A percentile compares a stretch with the other conserved stretches of the same genome.
Evolutionary conservation across 257 asterid species (phyloP).

Genomic region (Fraxinus anomala): DNA sequence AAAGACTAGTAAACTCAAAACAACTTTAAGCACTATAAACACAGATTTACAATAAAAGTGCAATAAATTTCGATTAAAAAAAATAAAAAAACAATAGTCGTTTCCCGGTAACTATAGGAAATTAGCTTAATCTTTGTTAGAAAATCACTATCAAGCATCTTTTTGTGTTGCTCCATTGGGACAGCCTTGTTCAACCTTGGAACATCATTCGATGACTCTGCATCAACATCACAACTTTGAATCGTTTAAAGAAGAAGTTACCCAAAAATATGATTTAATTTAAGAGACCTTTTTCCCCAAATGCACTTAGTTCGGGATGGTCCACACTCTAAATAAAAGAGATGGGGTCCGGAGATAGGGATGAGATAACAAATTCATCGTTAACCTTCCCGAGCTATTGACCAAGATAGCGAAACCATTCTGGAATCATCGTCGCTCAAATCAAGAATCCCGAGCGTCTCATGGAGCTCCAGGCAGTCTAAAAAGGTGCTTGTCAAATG

Average conservation of each 20-base stretch:
- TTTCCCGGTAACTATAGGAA: conserved; percentile 37
- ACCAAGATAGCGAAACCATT: conserved; percentile 17
- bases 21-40: conserved; percentile 18
- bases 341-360: conserved; percentile 21
- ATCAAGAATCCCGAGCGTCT: conserved; percentile 30
- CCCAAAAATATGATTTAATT: conserved; percentile 32
- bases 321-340: conserved; percentile 27
- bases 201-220: conserved; percentile 42
- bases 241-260: conserved; percentile 45
- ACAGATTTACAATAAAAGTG: conserved; percentile 22
- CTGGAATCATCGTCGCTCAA: conserved; percentile 25
- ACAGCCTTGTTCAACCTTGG: conserved; percentile 43
- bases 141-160: conserved; percentile 57
- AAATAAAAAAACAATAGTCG: conserved; percentile 11
- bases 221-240: conserved; percentile 42
- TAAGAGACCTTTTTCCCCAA: conserved; percentile 29
- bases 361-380: conserved; percentile 23
- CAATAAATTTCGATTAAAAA: neutral
- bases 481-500: conserved; percentile 36
- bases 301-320: conserved; percentile 41
- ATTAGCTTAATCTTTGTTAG: conserved; percentile 41
- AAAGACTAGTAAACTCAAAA: neutral
- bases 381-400: conserved; percentile 22
- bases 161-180: conserved; percentile 49
- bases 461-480: conserved; percentile 31